Evolutionary conservation across 2,329 filamentous ascomycete genomes (phyloP), one percentile per base, ranked within the genome.

Genomic region (Plectosphaerella plurivora): DNA sequence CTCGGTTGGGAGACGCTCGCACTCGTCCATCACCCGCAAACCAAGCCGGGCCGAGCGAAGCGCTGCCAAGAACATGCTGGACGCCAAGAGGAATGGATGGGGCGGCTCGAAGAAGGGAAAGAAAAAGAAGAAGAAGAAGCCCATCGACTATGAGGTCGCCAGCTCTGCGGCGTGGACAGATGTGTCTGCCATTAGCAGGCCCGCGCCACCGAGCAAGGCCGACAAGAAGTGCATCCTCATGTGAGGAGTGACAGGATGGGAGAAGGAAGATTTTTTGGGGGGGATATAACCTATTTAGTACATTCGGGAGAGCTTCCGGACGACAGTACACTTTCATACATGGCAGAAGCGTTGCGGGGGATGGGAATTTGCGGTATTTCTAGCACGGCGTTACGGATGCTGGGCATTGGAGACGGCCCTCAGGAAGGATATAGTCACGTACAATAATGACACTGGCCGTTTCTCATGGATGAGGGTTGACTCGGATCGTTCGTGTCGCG

Each of bases 1-100:
- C 0, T 60, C 68, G 15, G 62, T 45, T 50, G 64, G 61, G 57
- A 68, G 73, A 49, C 66, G 71, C 52, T 58, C 72, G 54, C 70
- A 69, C 44, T 64, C 72, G 1, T 73, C 72, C 42, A 64, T 82
- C 6, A 73, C 65, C 51, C 69, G 79, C 35, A 73, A 72, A 24
- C 72, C 72, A 37, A 84, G 81, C 59, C 75, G 82, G 41, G 82
- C 82, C 2, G 79, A 82, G 61, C 72, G 81, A 25, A 83, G 81
- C 52, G 82, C 82, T 6, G 76, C 81, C 10, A 84, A 80, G 66
- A 86, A 86, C 58, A 80, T 86, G 25, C 73, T 77, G 16, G 82
- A 85, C 55, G 82, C 82, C 2, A 82, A 77, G 67, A 75, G 73
- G 59, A 74, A 73, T 33, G 82, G 82, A 1, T 86, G 82, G 81